Percentiles rank a stretch among this genome's conserved stretches.
Conservation (phyloP, 1,284 basidiomycete genomes). For the Puccinia coronata region DNA sequence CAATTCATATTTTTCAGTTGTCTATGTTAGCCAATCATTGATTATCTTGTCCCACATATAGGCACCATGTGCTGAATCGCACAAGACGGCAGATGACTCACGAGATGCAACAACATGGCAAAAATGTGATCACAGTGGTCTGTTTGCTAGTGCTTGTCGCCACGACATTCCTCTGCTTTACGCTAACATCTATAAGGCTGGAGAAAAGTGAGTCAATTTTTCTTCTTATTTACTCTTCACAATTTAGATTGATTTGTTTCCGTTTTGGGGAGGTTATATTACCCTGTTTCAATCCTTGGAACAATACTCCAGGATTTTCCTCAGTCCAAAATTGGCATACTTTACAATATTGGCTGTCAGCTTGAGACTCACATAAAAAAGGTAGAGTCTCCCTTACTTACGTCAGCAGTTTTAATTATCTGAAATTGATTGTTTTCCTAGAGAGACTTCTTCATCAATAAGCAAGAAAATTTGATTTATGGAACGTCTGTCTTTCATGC, state of each 20-base stretch:
- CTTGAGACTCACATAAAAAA: constrained; percentile 16
- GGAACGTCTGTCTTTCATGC: constrained; percentile 27
- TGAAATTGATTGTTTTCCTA: background rate
- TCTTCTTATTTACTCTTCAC: too few species aligned
- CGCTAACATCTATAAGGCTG: constrained; percentile 24
- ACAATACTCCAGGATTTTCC: constrained; percentile 3
- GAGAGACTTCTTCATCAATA: background rate
- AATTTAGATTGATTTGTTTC: background rate
- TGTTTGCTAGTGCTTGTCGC: constrained; percentile 13
- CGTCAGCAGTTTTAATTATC: too few species aligned
- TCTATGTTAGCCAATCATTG: too few species aligned
- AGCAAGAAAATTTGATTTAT: constrained; percentile 1
- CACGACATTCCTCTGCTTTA: constrained; percentile 18
- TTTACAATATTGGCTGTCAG: constrained; percentile 31
- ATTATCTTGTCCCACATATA: too few species aligned
- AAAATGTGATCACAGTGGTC: constrained; percentile 11
- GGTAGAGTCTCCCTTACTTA: background rate
- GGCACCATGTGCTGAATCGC: too few species aligned
- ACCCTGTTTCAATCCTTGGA: constrained; percentile 1
- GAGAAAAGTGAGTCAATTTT: constrained; percentile 13
- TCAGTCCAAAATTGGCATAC: background rate
- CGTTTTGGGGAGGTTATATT: constrained; percentile 13
- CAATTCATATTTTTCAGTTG: too few species aligned
- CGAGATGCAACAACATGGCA: too few species aligned
- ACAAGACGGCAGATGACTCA: too few species aligned